phyloP scores from a whole-genome alignment of 495 filamentous ascomycete genomes.

The Penicillium antarcticum region DNA sequence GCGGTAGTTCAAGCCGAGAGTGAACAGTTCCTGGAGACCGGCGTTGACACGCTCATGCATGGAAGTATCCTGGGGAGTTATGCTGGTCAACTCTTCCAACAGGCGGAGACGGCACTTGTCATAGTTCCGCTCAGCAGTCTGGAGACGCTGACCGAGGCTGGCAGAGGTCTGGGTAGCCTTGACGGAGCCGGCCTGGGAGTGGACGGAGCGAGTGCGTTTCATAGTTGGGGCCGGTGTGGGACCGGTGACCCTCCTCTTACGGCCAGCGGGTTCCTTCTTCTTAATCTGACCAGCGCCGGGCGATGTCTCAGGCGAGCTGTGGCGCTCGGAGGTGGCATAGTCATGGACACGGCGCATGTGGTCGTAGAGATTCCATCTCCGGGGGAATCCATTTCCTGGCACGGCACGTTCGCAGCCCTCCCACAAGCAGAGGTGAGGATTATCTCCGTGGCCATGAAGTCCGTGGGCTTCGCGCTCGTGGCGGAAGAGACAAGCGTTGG shows the following conservation, averaged over 20 bases:
- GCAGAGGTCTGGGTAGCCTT: constrained; percentile 35
- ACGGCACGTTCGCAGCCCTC: constrained; percentile 78
- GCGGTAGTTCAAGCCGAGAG: constrained; percentile 43
- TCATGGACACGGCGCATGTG: constrained; percentile 94
- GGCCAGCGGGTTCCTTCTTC: constrained; percentile 41
- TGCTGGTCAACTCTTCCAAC: constrained; percentile 39
- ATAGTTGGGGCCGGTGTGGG: constrained; percentile 38
- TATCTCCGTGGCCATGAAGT: constrained; percentile 90
- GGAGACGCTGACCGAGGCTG: constrained; percentile 42
- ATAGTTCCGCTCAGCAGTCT: constrained; percentile 44
- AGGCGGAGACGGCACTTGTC: constrained; percentile 42
- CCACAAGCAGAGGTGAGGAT: constrained; percentile 82
- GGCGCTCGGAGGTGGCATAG: constrained; percentile 54
- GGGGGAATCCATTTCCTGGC: constrained; percentile 80
- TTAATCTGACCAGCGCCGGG: constrained; percentile 29
- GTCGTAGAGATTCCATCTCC: constrained; percentile 90
- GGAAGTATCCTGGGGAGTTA: constrained; percentile 40
- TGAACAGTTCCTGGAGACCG: constrained; percentile 46
- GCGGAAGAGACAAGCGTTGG: constrained; percentile 89
- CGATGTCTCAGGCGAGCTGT: constrained; percentile 43
- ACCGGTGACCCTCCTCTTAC: constrained; percentile 40
- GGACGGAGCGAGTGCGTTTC: constrained; percentile 46
- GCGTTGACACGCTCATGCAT: constrained; percentile 50
- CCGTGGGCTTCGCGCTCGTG: constrained; percentile 93
- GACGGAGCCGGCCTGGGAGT: constrained; percentile 34